Conservation (phyloP, 495 filamentous ascomycete genomes). For the Neurospora cerealis region DNA sequence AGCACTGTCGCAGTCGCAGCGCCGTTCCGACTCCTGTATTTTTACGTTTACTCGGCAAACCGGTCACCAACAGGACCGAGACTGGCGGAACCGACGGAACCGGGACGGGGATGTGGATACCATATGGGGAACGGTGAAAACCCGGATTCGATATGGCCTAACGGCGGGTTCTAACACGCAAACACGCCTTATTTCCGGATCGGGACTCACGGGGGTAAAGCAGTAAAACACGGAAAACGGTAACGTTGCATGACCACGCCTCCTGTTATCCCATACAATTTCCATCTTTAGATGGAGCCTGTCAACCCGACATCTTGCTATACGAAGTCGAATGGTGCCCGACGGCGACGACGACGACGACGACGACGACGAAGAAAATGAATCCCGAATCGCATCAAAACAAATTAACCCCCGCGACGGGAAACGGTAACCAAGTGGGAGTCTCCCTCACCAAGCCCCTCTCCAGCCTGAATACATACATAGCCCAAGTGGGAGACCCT, state of each 20-base stretch:
- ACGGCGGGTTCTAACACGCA: not conserved
- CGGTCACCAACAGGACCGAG: not conserved
- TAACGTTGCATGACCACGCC: not conserved
- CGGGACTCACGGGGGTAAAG: not conserved
- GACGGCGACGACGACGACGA: not conserved
- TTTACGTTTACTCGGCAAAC: not conserved
- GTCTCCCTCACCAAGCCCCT: not conserved
- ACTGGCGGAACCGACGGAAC: not conserved
- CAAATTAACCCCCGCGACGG: not conserved
- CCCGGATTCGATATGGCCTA: not conserved
- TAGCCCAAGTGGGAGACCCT: not conserved
- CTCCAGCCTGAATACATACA: not conserved
- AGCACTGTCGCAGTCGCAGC: not conserved
- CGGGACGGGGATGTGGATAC: not conserved
- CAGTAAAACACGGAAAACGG: not conserved
- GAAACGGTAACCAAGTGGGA: not conserved
- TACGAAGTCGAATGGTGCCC: not conserved
- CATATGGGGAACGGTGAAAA: not conserved
- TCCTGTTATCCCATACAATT: not conserved
- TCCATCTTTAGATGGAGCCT: not conserved
- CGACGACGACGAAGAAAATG: not conserved
- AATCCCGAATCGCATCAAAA: not conserved
- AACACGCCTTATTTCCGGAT: not conserved
- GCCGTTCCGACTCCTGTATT: not conserved
- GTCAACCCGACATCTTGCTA: not conserved